A percentile compares a stretch with the other conserved stretches of the same genome.
These are phyloP conservation scores for Trametes polyzona DNA, from an alignment of 1,284 basidiomycete species.

Conservation along the genomic window DNA sequence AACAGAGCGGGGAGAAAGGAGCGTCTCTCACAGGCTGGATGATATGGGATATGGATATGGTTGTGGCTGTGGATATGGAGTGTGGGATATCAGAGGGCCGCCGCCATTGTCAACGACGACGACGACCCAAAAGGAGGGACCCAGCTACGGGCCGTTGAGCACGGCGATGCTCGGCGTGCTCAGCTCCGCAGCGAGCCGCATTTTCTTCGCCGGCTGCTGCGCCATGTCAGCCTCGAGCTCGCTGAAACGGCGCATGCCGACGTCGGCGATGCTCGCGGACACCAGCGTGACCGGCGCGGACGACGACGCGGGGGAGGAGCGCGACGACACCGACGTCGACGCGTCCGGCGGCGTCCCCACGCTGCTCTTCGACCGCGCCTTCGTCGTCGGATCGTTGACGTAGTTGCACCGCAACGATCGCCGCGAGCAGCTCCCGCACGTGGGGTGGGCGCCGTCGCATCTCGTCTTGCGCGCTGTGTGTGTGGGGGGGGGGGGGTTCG, in stretches of 20 bases:
- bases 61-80: too few species aligned
- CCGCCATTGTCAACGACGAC: too few species aligned
- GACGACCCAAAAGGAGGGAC: too few species aligned
- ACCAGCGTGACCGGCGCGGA: conserved; percentile 42
- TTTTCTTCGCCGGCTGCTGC: conserved; percentile 50
- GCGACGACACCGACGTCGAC: conserved; percentile 29
- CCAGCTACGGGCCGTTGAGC: conserved; percentile 23
- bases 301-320: conserved; percentile 51
- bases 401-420: conserved; percentile 76
- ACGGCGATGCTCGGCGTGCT: conserved; percentile 28
- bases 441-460: conserved; percentile 79
- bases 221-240: conserved; percentile 37
- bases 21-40: neutral
- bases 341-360: conserved; percentile 26
- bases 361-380: conserved; percentile 25
- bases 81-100: too few species aligned
- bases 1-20: conserved; percentile 29
- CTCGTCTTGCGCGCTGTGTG: conserved; percentile 81
- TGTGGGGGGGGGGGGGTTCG: too few species aligned
- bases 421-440: conserved; percentile 77
- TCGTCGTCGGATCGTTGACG: conserved; percentile 60
- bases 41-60: neutral
- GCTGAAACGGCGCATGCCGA: conserved; percentile 32
- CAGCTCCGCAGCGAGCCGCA: conserved; percentile 46
- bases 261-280: conserved; percentile 29